Percentiles rank a stretch among this genome's conserved stretches.
Evolutionary conservation across 1,284 basidiomycete species (phyloP).

Genomic region (Puccinia hordei): DNA sequence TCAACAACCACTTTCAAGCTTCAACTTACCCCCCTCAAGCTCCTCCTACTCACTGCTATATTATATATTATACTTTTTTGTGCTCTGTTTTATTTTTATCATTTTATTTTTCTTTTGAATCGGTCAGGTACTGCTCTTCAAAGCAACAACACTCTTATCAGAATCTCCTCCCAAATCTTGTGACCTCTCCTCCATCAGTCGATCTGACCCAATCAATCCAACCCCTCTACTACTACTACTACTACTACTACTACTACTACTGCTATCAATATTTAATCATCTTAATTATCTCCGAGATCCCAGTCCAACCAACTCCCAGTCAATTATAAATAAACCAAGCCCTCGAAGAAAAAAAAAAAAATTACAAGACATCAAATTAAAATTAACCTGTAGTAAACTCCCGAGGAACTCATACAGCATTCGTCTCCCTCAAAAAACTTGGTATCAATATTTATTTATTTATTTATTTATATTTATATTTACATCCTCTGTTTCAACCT

Average conservation of each 20-base stretch:
- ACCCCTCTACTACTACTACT: not conserved
- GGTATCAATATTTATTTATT: no score
- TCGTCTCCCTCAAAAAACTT: not conserved
- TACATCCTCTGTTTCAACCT: constrained; percentile 11
- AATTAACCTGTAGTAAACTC: not conserved
- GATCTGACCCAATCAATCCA: not conserved
- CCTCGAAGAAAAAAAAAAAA: not conserved
- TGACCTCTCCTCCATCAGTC: constrained; percentile 3
- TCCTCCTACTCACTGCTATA: no score
- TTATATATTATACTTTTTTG: no score
- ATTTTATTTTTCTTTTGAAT: not conserved
- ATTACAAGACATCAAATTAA: not conserved
- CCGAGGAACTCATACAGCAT: not conserved
- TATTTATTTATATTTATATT: no score
- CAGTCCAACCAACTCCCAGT: not conserved
- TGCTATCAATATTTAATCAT: not conserved
- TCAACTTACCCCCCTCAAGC: not conserved
- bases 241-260: not conserved
- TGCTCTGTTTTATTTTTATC: not conserved
- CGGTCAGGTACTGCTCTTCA: constrained; percentile 12
- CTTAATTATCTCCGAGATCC: not conserved
- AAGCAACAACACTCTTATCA: not conserved
- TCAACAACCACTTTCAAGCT: constrained; percentile 2
- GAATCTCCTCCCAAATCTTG: not conserved
- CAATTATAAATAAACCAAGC: not conserved